Percentiles rank a stretch among this genome's conserved stretches.
These are phyloP conservation scores for Venturia asperata DNA, from an alignment of 2,329 filamentous ascomycete species.

Conservation along the genomic window DNA sequence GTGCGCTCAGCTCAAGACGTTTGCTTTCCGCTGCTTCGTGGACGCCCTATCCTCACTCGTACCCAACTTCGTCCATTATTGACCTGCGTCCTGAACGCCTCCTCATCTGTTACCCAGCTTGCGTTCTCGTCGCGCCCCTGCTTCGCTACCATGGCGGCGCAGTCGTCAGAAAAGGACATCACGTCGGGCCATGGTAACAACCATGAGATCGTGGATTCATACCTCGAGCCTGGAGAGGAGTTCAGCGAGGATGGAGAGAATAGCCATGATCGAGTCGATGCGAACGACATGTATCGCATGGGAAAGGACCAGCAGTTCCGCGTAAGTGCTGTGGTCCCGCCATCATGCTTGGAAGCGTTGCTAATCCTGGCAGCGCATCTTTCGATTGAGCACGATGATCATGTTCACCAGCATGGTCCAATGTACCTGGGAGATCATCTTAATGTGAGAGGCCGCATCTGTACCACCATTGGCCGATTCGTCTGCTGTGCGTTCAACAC, in stretches of 20 bases:
- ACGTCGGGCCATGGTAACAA: not conserved
- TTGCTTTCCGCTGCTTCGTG: not conserved
- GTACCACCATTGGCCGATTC: not conserved
- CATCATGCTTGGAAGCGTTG: not conserved
- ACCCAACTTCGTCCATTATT: not conserved
- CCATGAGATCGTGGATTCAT: not conserved
- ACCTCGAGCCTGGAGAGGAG: not conserved
- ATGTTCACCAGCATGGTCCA: conserved; percentile 19
- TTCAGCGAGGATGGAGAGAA: conserved; percentile 6
- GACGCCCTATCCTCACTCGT: not conserved
- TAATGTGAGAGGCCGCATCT: conserved; percentile 17
- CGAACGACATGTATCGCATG: conserved; percentile 21
- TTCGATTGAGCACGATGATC: conserved; percentile 19
- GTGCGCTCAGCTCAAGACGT: not conserved
- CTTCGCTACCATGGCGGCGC: not conserved
- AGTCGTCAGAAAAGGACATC: conserved; percentile 5
- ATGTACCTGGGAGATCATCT: conserved; percentile 20
- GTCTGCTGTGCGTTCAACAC: not conserved
- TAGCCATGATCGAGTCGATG: conserved; percentile 2
- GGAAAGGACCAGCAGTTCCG: conserved; percentile 21
- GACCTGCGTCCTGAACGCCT: not conserved
- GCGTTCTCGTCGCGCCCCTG: no score
- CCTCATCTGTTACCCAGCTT: not conserved
- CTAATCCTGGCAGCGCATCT: conserved; percentile 17
- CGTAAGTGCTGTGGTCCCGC: conserved; percentile 1